phyloP scores from a whole-genome alignment of 176 grass and related monocot genomes.

The sorghum (Sorghum bicolor) region DNA sequence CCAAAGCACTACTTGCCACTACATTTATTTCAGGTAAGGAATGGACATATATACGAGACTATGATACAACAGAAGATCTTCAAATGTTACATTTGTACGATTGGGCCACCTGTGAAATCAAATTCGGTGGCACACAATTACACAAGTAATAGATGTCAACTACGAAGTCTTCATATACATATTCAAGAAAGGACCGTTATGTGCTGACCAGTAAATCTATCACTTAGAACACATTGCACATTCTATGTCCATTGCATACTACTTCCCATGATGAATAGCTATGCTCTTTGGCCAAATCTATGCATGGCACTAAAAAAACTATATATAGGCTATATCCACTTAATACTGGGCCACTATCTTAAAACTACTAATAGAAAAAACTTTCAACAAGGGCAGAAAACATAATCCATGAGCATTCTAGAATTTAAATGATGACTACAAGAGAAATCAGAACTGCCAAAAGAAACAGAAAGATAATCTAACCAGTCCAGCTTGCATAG shows the following conservation, averaged over 20 bases:
- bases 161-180: neutral
- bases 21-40: neutral
- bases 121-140: neutral
- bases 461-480: constrained; percentile 25
- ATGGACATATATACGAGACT: neutral
- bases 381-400: neutral
- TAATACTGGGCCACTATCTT: neutral
- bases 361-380: constrained; percentile 4
- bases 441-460: neutral
- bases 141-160: neutral
- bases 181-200: neutral
- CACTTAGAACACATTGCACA: neutral
- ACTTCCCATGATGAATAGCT: neutral
- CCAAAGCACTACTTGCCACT: neutral
- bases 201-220: neutral
- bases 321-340: neutral
- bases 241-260: neutral
- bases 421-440: neutral
- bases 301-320: neutral
- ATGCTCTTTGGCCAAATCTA: neutral
- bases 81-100: neutral
- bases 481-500: constrained; percentile 98
- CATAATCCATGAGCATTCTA: neutral
- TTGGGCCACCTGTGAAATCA: neutral
- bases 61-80: neutral